A percentile compares a stretch with the other conserved stretches of the same genome.
These are phyloP conservation scores for Phylloboletellus chloephorus DNA, from an alignment of 1,284 basidiomycete species.

Conservation along the genomic window DNA sequence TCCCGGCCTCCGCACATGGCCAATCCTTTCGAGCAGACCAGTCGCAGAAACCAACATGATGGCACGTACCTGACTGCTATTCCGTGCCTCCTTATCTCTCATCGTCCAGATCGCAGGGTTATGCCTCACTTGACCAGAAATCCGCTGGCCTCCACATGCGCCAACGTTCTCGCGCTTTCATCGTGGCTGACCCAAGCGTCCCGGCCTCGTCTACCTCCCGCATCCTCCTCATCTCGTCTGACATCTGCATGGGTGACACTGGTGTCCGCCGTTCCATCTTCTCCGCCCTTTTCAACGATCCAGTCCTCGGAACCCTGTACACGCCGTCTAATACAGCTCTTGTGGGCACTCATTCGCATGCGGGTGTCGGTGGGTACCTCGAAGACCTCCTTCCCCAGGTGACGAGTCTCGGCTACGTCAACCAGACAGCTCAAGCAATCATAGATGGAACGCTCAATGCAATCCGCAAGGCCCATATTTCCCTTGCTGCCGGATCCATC, in stretches of 20 bases:
- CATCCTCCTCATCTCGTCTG: constrained; percentile 73
- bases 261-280: constrained; percentile 72
- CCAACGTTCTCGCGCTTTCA: constrained; percentile 71
- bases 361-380: constrained; percentile 76
- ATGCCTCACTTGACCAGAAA: constrained; percentile 62
- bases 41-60: constrained; percentile 77
- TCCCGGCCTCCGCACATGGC: not conserved
- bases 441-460: constrained; percentile 65
- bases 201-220: constrained; percentile 45
- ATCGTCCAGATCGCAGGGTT: constrained; percentile 48
- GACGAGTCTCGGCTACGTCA: constrained; percentile 70
- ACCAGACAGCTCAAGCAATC: constrained; percentile 64
- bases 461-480: constrained; percentile 62
- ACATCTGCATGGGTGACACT: constrained; percentile 78
- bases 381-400: constrained; percentile 74
- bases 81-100: not conserved
- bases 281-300: constrained; percentile 42
- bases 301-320: constrained; percentile 59
- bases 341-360: constrained; percentile 72
- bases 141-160: constrained; percentile 80
- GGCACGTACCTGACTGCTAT: constrained; percentile 36
- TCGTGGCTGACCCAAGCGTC: constrained; percentile 49
- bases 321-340: constrained; percentile 70
- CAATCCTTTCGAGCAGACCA: constrained; percentile 39
- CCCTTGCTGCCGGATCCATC: constrained; percentile 53